These are phyloP conservation scores for Rhodotorula sphaerocarpa DNA, from an alignment of 768 basidiomycete species.

Conservation along the genomic window DNA sequence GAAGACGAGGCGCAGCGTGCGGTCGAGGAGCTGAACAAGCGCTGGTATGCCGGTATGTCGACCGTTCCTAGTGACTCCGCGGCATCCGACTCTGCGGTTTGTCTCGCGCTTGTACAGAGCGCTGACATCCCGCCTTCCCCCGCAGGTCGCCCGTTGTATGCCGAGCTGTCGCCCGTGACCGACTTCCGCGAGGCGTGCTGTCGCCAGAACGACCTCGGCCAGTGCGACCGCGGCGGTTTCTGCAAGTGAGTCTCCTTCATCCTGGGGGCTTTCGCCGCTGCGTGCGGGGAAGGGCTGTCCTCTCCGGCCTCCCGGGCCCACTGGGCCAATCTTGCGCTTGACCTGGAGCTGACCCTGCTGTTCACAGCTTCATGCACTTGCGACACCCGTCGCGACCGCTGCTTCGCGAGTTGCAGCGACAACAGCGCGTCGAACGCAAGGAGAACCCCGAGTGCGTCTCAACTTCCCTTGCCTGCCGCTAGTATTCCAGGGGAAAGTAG, in stretches of 20 bases:
- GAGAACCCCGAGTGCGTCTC: constrained; percentile 24
- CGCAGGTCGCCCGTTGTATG: constrained; percentile 81
- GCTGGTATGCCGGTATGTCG: constrained; percentile 89
- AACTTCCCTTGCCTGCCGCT: background rate
- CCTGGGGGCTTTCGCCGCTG: background rate
- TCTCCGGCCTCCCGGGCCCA: too few relatives aligned
- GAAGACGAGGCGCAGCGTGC: constrained; percentile 76
- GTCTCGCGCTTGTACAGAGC: too few relatives aligned
- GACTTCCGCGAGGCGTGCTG: constrained; percentile 99
- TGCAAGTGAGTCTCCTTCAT: constrained; percentile 89
- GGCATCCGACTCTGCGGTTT: too few relatives aligned
- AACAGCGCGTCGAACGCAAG: constrained; percentile 31
- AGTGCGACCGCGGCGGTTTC: constrained; percentile 95
- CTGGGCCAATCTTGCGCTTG: too few relatives aligned
- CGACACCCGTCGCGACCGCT: constrained; percentile 30
- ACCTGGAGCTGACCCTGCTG: background rate
- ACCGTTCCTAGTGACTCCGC: background rate
- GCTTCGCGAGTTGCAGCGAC: constrained; percentile 32
- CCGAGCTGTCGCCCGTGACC: constrained; percentile 95
- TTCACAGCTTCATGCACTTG: constrained; percentile 13
- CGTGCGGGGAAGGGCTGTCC: too few relatives aligned
- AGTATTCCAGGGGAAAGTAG: background rate
- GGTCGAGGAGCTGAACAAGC: constrained; percentile 83
- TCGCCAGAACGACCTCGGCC: constrained; percentile 95
- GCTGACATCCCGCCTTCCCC: background rate